A percentile compares a stretch with the other conserved stretches of the same genome.
Evolutionary conservation across 805 yeast species (phyloP).

Genomic region (Spathaspora gorwiae): DNA sequence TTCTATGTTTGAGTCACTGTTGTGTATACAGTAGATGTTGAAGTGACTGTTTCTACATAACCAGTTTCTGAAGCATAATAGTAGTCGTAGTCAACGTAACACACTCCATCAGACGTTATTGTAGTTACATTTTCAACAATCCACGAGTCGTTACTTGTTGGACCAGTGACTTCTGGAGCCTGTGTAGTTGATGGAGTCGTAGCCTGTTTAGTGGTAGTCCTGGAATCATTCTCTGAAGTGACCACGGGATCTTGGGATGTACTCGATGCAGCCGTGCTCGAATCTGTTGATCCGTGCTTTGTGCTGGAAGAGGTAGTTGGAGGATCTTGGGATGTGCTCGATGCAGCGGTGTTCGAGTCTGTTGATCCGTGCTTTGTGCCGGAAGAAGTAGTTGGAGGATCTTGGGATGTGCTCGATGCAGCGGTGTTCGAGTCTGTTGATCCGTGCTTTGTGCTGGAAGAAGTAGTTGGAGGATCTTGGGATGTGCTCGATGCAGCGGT

Average conservation of each 20-base stretch:
- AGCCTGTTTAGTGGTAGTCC: slow-evolving; percentile 4
- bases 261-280: slow-evolving; percentile 3
- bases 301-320: slow-evolving; percentile 4
- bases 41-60: slow-evolving; percentile 32
- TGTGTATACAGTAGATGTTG: slow-evolving; percentile 31
- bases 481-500: not conserved
- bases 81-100: slow-evolving; percentile 36
- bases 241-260: slow-evolving; percentile 3
- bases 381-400: slow-evolving; percentile 4
- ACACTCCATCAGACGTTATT: slow-evolving; percentile 23
- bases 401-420: not conserved
- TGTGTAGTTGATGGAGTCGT: slow-evolving; percentile 10
- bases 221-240: slow-evolving; percentile 7
- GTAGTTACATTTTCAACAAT: slow-evolving; percentile 32
- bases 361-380: slow-evolving; percentile 6
- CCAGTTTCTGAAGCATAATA: slow-evolving; percentile 25
- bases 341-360: slow-evolving; percentile 3
- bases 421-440: slow-evolving; percentile 6
- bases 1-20: slow-evolving; percentile 24
- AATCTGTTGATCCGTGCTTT: slow-evolving; percentile 5
- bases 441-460: slow-evolving; percentile 4
- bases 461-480: slow-evolving; percentile 6
- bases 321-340: not conserved
- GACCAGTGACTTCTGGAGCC: slow-evolving; percentile 21
- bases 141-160: slow-evolving; percentile 27